Evolutionary conservation across 495 filamentous ascomycete genomes (phyloP).

Genomic region (Hamigera avellanea): DNA sequence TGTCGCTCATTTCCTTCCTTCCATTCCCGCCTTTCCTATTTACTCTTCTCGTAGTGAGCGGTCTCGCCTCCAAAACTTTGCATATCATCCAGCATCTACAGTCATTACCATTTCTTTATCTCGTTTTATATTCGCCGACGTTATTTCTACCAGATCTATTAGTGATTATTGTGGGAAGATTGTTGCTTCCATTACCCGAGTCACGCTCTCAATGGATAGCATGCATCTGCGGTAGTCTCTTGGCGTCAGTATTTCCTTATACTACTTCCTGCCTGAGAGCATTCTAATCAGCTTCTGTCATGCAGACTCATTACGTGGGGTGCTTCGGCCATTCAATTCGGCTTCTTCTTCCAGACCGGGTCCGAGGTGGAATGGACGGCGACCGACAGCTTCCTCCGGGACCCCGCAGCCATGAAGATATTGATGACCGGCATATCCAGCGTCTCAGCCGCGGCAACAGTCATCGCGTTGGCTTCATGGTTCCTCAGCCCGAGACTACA

Average conservation of each 20-base stretch:
- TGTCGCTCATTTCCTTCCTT: slow-evolving; percentile 11
- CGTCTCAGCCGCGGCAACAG: slow-evolving; percentile 19
- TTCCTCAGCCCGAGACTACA: slow-evolving; percentile 19
- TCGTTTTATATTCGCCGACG: slow-evolving; percentile 26
- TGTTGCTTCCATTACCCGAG: slow-evolving; percentile 19
- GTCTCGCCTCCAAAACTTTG: slow-evolving; percentile 23
- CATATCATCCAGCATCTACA: slow-evolving; percentile 25
- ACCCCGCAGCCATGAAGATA: slow-evolving; percentile 32
- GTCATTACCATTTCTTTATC: slow-evolving; percentile 23
- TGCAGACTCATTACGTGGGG: slow-evolving; percentile 18
- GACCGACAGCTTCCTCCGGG: slow-evolving; percentile 25
- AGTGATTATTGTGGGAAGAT: slow-evolving; percentile 17
- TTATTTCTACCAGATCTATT: slow-evolving; percentile 24
- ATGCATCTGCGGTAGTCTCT: slow-evolving; percentile 15
- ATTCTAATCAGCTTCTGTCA: no score
- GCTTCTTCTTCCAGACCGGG: slow-evolving; percentile 32
- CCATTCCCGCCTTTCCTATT: slow-evolving; percentile 23
- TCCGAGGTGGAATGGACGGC: slow-evolving; percentile 30
- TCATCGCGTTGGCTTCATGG: slow-evolving; percentile 21
- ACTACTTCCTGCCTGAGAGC: background rate
- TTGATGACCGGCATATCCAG: slow-evolving; percentile 28
- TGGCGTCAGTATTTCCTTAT: slow-evolving; percentile 16
- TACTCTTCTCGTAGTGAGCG: slow-evolving; percentile 22
- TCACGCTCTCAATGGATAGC: slow-evolving; percentile 14
- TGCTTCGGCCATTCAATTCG: slow-evolving; percentile 25